Conservation (phyloP, 805 yeast genomes). For the Metschnikowia amazonensis region DNA sequence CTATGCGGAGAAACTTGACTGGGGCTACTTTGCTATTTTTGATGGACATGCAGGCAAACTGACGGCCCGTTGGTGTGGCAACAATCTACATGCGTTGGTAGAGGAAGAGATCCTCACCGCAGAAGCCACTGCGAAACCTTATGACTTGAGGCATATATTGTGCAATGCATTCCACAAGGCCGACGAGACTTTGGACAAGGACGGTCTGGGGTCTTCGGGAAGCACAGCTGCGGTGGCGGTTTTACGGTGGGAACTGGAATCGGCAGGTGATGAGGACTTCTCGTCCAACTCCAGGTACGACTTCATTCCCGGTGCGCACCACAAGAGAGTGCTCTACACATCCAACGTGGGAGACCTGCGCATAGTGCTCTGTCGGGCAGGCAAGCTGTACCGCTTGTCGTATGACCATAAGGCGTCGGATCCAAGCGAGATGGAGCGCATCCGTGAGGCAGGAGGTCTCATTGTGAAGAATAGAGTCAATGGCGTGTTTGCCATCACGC, state of each 20-base stretch:
- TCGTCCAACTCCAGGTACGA: slow-evolving; percentile 33
- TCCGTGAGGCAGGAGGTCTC: slow-evolving; percentile 77
- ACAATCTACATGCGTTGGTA: slow-evolving; percentile 67
- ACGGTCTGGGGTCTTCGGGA: slow-evolving; percentile 73
- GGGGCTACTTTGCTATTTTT: slow-evolving; percentile 94
- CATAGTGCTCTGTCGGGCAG: slow-evolving; percentile 71
- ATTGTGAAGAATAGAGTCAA: slow-evolving; percentile 89
- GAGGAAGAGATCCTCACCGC: slow-evolving; percentile 48
- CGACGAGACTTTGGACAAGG: slow-evolving; percentile 61
- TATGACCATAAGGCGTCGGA: slow-evolving; percentile 95
- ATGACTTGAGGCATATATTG: slow-evolving; percentile 62
- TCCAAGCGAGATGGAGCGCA: slow-evolving; percentile 67
- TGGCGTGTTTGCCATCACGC: slow-evolving; percentile 91
- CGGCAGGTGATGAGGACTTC: background rate
- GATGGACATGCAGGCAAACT: slow-evolving; percentile 97
- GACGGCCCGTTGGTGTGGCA: slow-evolving; percentile 93
- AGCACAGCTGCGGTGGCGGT: slow-evolving; percentile 95
- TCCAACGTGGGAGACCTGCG: slow-evolving; percentile 96
- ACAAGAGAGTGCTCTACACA: slow-evolving; percentile 77
- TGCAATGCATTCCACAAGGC: slow-evolving; percentile 70
- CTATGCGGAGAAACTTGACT: slow-evolving; percentile 83
- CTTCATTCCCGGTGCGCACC: slow-evolving; percentile 45
- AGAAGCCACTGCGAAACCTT: slow-evolving; percentile 22
- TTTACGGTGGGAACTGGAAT: slow-evolving; percentile 66
- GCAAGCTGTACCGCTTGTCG: slow-evolving; percentile 71